Evolutionary conservation across 2,329 filamentous ascomycete genomes (phyloP).

Genomic region (Cladophialophora chaetospira): DNA sequence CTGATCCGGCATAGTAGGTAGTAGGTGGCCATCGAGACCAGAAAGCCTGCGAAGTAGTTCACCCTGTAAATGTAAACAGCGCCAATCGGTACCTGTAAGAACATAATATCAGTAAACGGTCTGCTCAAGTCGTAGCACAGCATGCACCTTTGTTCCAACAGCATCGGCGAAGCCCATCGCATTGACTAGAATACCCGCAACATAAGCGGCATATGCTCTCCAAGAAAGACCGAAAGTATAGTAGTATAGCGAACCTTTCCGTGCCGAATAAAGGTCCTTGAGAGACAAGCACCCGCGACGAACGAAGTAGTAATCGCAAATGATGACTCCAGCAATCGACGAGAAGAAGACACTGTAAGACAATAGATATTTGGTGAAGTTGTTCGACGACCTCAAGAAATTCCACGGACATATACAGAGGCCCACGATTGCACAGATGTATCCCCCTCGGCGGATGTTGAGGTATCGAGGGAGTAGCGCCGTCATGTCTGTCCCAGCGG

Average conservation of each 20-base stretch:
- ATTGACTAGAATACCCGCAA: constrained; percentile 86
- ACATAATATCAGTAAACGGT: background rate
- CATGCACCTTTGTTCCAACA: constrained; percentile 44
- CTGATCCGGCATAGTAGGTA: constrained; percentile 68
- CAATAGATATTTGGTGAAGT: constrained; percentile 76
- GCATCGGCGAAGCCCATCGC: constrained; percentile 89
- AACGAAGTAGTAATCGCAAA: constrained; percentile 84
- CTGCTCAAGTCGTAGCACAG: too few species aligned
- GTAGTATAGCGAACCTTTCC: constrained; percentile 68
- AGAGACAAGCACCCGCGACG: constrained; percentile 79
- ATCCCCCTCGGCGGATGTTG: constrained; percentile 59
- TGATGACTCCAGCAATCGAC: constrained; percentile 88
- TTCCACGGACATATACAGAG: constrained; percentile 55
- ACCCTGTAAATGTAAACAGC: constrained; percentile 86
- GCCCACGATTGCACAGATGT: constrained; percentile 47
- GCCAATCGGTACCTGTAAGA: constrained; percentile 65
- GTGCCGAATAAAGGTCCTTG: constrained; percentile 73
- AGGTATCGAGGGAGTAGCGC: constrained; percentile 56
- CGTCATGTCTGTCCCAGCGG: constrained; percentile 58
- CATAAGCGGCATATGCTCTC: constrained; percentile 72
- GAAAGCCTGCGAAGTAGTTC: constrained; percentile 86
- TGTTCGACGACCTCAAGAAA: constrained; percentile 50
- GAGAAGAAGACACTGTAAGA: constrained; percentile 94
- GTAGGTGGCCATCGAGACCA: constrained; percentile 68
- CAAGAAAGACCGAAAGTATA: constrained; percentile 74